These are phyloP conservation scores for Musa itinerans DNA, from an alignment of 176 grass and related monocot genomes.

Conservation along the genomic window DNA sequence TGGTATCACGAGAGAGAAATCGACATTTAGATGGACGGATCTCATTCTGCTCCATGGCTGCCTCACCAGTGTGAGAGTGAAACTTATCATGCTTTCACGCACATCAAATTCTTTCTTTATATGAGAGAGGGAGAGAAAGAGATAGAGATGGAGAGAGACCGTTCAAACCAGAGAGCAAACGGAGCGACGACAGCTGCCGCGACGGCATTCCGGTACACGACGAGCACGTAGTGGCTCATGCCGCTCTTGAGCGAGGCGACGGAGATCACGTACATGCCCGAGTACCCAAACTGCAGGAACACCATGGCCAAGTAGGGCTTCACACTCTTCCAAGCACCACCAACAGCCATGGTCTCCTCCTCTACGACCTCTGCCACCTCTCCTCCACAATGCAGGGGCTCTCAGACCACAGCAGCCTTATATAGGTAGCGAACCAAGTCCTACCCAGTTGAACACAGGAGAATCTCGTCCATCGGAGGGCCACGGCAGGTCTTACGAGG, in stretches of 20 bases:
- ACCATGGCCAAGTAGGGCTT: slow-evolving; percentile 95
- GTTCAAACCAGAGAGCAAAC: slow-evolving; percentile 82
- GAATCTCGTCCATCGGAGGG: no score
- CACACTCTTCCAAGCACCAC: not conserved
- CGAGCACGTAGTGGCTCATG: slow-evolving; percentile 88
- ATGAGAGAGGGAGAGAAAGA: not conserved
- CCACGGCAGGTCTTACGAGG: no score
- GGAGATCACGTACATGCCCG: slow-evolving; percentile 83
- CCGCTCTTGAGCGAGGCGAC: slow-evolving; percentile 68
- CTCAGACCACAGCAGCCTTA: not conserved
- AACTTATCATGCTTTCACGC: no score
- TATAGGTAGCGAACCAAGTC: not conserved
- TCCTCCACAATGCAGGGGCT: not conserved
- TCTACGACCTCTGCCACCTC: no score
- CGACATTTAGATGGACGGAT: no score
- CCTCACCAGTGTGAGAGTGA: no score
- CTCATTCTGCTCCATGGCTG: no score
- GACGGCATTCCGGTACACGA: slow-evolving; percentile 69
- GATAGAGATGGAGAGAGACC: slow-evolving; percentile 1
- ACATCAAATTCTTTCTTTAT: no score
- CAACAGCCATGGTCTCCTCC: not conserved
- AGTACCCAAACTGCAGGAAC: slow-evolving; percentile 81
- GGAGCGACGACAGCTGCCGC: slow-evolving; percentile 68
- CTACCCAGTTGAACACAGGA: no score
- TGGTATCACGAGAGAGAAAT: slow-evolving; percentile 15